A percentile compares a stretch with the other conserved stretches of the same genome.
Evolutionary conservation across 495 filamentous ascomycete genomes (phyloP).

Genomic region (Tuber melanosporum): DNA sequence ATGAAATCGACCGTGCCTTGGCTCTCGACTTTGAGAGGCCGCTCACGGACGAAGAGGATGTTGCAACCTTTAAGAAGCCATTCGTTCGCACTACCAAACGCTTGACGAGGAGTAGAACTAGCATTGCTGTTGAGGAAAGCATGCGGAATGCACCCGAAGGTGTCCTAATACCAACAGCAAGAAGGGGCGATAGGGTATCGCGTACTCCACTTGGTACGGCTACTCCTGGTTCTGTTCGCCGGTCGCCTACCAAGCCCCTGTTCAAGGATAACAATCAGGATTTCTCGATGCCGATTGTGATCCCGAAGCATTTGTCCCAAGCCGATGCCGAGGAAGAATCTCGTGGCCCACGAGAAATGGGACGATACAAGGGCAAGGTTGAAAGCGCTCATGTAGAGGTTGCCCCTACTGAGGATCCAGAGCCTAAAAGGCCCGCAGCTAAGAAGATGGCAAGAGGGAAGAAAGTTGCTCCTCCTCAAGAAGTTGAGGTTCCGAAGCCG

Average conservation of each 20-base stretch:
- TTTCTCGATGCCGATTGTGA: slow-evolving; percentile 30
- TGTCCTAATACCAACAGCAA: slow-evolving; percentile 20
- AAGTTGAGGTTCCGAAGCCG: slow-evolving; percentile 11
- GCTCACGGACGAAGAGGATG: slow-evolving; percentile 52
- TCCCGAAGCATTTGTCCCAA: slow-evolving; percentile 30
- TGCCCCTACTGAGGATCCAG: slow-evolving; percentile 9
- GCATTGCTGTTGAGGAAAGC: slow-evolving; percentile 30
- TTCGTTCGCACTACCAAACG: slow-evolving; percentile 37
- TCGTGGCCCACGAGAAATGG: background rate
- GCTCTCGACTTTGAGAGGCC: slow-evolving; percentile 60
- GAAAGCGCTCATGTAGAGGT: background rate
- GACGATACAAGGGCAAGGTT: background rate
- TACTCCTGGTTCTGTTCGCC: background rate
- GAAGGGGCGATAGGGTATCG: slow-evolving; percentile 11
- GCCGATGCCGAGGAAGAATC: slow-evolving; percentile 1
- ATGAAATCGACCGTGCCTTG: slow-evolving; percentile 63
- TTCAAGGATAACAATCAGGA: slow-evolving; percentile 32
- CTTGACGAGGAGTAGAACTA: slow-evolving; percentile 31
- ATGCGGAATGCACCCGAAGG: slow-evolving; percentile 23
- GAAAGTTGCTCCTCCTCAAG: slow-evolving; percentile 12
- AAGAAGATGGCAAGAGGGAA: slow-evolving; percentile 21
- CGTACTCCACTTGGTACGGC: slow-evolving; percentile 12
- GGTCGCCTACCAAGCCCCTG: slow-evolving; percentile 16
- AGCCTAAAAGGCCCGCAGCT: slow-evolving; percentile 11
- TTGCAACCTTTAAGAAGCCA: slow-evolving; percentile 29